Conservation (phyloP, 164 flowering plant species). For the Stephania yunnanensis region DNA sequence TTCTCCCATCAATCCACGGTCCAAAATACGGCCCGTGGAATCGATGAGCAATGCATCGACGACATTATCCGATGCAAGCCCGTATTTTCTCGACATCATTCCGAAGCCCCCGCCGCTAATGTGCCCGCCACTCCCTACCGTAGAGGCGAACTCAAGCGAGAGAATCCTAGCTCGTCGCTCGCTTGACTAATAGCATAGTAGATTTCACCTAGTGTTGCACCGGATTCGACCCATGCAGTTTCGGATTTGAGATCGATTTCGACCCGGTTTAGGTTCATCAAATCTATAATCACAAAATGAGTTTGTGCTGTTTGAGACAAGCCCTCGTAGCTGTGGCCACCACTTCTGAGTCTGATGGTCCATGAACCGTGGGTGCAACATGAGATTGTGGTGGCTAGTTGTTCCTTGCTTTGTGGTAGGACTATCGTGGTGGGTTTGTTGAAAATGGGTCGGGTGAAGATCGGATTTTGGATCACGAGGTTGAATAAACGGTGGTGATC, state of each 20-base stretch:
- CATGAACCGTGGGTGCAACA: constrained; percentile 5
- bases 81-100: too few species aligned
- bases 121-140: too few species aligned
- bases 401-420: constrained; percentile 4
- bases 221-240: not conserved
- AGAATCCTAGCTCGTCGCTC: too few species aligned
- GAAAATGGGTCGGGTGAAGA: not conserved
- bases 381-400: not conserved
- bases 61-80: too few species aligned
- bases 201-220: too few species aligned
- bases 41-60: too few species aligned
- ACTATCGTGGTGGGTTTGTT: constrained; percentile 2
- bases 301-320: constrained; percentile 3
- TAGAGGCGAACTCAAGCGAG: too few species aligned
- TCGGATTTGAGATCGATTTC: constrained; percentile 3
- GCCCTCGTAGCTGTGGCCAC: constrained; percentile 17
- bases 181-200: too few species aligned
- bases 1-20: too few species aligned
- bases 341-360: not conserved
- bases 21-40: too few species aligned
- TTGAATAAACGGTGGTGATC: not conserved
- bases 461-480: constrained; percentile 9
- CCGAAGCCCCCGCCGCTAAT: too few species aligned
- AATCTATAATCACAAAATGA: constrained; percentile 15
- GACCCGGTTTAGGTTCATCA: constrained; percentile 13